Percentiles rank a stretch among this genome's conserved stretches.
Evolutionary conservation across 2,329 filamentous ascomycete species (phyloP).

Genomic region (Penicillium capsulatum): DNA sequence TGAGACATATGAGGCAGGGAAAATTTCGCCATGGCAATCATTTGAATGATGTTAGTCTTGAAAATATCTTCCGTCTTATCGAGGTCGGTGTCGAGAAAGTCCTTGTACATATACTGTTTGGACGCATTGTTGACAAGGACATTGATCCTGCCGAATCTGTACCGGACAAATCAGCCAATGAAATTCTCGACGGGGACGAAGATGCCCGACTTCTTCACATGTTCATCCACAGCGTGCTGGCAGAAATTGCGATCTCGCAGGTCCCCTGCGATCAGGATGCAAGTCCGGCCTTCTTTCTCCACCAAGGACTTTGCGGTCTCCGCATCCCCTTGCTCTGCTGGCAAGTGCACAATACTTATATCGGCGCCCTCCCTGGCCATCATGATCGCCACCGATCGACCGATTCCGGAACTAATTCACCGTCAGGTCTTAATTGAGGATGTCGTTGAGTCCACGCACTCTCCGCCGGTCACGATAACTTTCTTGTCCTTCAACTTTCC

Average conservation of each 20-base stretch:
- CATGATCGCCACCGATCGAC: slow-evolving; percentile 11
- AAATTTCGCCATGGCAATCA: slow-evolving; percentile 58
- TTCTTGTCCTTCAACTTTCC: slow-evolving; percentile 51
- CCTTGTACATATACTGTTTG: slow-evolving; percentile 52
- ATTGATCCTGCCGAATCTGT: slow-evolving; percentile 42
- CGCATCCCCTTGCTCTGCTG: slow-evolving; percentile 11
- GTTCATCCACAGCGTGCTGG: slow-evolving; percentile 49
- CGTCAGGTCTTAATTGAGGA: no score
- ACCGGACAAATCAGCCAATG: slow-evolving; percentile 1
- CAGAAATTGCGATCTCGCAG: slow-evolving; percentile 32
- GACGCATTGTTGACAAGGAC: slow-evolving; percentile 59
- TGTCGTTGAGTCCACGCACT: slow-evolving; percentile 38
- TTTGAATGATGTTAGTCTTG: slow-evolving; percentile 54
- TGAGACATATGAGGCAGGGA: slow-evolving; percentile 53
- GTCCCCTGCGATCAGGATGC: slow-evolving; percentile 10
- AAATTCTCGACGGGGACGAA: background rate
- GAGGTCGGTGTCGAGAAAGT: slow-evolving; percentile 47
- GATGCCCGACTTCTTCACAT: slow-evolving; percentile 45
- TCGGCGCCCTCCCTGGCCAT: slow-evolving; percentile 17
- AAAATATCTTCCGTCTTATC: slow-evolving; percentile 55
- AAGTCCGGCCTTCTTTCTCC: slow-evolving; percentile 7
- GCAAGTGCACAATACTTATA: slow-evolving; percentile 13
- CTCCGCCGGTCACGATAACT: slow-evolving; percentile 54
- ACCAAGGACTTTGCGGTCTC: slow-evolving; percentile 8
- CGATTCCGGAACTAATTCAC: slow-evolving; percentile 38